These are phyloP conservation scores for Pseudohalonectria lignicola DNA, from an alignment of 2,329 filamentous ascomycete genomes.

Conservation along the genomic window DNA sequence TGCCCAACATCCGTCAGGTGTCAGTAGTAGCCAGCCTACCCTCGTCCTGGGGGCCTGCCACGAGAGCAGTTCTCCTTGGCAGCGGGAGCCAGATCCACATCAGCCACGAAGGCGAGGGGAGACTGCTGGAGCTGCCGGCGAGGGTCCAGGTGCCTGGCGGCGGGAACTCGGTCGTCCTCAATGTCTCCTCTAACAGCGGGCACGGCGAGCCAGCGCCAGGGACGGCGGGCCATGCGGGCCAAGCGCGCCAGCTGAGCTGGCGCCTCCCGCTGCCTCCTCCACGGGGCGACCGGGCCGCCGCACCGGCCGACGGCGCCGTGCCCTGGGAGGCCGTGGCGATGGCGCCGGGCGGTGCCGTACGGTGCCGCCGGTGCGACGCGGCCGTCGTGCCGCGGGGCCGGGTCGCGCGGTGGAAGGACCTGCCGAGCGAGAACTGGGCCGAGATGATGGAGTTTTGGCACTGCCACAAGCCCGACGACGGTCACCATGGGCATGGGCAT, in stretches of 20 bases:
- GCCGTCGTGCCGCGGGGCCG: conserved; percentile 23
- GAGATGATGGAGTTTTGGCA: conserved; percentile 99
- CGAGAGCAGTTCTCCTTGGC: conserved; percentile 28
- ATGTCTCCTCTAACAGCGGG: no score
- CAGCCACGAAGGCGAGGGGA: conserved; percentile 27
- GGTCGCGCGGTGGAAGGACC: conserved; percentile 67
- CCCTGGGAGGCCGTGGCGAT: conserved; percentile 49
- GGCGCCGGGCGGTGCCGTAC: conserved; percentile 22
- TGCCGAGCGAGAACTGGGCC: conserved; percentile 95
- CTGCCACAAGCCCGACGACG: conserved; percentile 71
- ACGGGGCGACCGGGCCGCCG: no score
- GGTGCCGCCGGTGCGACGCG: conserved; percentile 27
- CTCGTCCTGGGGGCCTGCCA: conserved; percentile 28
- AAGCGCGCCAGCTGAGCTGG: conserved; percentile 31
- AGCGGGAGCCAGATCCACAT: conserved; percentile 35
- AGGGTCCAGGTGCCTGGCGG: conserved; percentile 17
- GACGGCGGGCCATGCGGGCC: conserved; percentile 9
- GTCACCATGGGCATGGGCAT: conserved; percentile 38
- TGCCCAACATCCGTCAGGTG: conserved; percentile 53
- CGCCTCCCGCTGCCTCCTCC: conserved; percentile 30
- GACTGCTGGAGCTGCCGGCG: conserved; percentile 30
- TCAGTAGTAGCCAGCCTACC: conserved; percentile 44
- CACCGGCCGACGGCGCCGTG: conserved; percentile 14
- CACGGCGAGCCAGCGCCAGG: conserved; percentile 9
- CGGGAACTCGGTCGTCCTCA: no score